Evolutionary conservation across 2,329 filamentous ascomycete species (phyloP).

Genomic region (Penicillium expansum): DNA sequence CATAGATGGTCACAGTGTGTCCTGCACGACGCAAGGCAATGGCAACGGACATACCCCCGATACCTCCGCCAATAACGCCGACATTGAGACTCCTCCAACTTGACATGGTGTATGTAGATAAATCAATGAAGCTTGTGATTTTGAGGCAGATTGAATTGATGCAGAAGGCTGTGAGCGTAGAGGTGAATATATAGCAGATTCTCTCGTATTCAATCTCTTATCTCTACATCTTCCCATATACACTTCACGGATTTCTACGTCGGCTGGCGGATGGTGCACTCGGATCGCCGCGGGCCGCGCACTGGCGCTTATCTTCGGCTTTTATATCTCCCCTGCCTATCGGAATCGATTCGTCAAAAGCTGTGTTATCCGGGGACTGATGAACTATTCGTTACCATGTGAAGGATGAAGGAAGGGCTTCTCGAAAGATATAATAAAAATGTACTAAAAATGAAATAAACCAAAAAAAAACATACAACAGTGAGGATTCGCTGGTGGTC

Average conservation of each 20-base stretch:
- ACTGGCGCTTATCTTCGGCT: slow-evolving; percentile 7
- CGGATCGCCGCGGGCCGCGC: slow-evolving; percentile 16
- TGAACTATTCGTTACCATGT: too few species aligned
- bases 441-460: too few species aligned
- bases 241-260: neutral
- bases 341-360: neutral
- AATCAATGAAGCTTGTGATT: neutral
- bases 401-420: too few species aligned
- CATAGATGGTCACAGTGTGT: slow-evolving; percentile 62
- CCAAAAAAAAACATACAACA: too few species aligned
- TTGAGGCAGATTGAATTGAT: neutral
- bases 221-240: neutral
- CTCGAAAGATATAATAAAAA: too few species aligned
- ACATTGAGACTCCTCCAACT: slow-evolving; percentile 49
- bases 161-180: neutral
- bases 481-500: too few species aligned
- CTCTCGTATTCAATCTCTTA: too few species aligned
- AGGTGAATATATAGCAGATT: neutral
- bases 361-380: neutral
- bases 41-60: slow-evolving; percentile 53
- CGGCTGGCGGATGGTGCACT: slow-evolving; percentile 18
- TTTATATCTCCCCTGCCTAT: neutral
- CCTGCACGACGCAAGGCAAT: slow-evolving; percentile 54
- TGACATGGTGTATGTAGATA: slow-evolving; percentile 12
- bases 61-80: slow-evolving; percentile 52